Evolutionary conservation across 2,329 filamentous ascomycete genomes (phyloP), one percentile per base, ranked within the genome.

Genomic region (Truncatella angustata): DNA sequence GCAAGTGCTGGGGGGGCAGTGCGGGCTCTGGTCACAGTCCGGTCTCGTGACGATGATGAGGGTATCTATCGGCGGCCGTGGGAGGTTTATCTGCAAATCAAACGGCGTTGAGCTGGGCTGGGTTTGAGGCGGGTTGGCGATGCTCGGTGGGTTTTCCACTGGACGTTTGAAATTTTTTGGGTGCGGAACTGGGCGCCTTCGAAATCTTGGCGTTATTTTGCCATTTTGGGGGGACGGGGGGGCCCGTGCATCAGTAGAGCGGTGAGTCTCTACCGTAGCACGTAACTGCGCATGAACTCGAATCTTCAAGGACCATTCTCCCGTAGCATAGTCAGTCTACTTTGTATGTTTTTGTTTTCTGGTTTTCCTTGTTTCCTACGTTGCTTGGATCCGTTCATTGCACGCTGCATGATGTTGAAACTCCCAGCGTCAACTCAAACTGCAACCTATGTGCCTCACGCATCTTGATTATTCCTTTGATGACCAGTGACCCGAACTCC

Each of bases 161-260:
- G 35, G 16, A 23, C 12, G 40, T 12, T 12, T 34, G 32, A 32
- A 45, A 51, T 51, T 51, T 51, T 51, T 37, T 43, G 40, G 49
- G 49, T 44, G 49, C 40, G 49, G 49, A 44, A 28, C 49, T 26
- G 30, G 28, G 16, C 28, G 28, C 28, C 32, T 51, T 26, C 49
- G 49, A 51, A 51, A 51, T 51, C 49, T 51, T 51, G 49, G 49
- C 49, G 28, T 28, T 44, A 26, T 44, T 44, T 44, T 44, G 40
- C 40, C 40, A 18, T 44, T n/a, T n/a, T n/a, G n/a, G n/a, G n/a
- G n/a, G n/a, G n/a, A n/a, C n/a, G n/a, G n/a, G n/a, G n/a, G n/a
- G 40, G 40, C 23, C 40, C 40, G 40, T 44, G 40, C 40, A 23
- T 14, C 4, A 12, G n/a, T 23, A 12, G 28, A 24, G 40, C 40